Evolutionary conservation across 306 rosid genomes (phyloP).

Genomic region (Cicer pinnatifidum): DNA sequence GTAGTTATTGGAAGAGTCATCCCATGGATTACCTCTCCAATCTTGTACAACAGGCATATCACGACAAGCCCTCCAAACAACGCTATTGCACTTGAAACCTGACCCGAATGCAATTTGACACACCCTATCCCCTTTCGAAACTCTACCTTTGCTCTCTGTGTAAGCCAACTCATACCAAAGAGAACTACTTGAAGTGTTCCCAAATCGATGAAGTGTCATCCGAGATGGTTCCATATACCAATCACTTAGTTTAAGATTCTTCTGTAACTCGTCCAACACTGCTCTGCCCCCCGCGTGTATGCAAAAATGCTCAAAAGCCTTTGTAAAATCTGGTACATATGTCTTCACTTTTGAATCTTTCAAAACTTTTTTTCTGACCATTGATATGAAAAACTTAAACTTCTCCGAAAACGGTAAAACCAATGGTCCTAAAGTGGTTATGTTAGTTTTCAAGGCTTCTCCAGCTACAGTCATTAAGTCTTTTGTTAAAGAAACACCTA

Average conservation of each 20-base stretch:
- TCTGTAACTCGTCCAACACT: slow-evolving; percentile 78
- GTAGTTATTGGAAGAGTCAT: slow-evolving; percentile 57
- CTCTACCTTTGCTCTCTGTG: slow-evolving; percentile 77
- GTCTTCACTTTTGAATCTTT: slow-evolving; percentile 60
- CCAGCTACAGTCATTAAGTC: slow-evolving; percentile 89
- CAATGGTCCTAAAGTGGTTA: slow-evolving; percentile 76
- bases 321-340: slow-evolving; percentile 79
- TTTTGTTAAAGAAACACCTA: slow-evolving; percentile 70
- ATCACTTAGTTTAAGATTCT: slow-evolving; percentile 70
- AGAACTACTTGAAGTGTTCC: slow-evolving; percentile 88
- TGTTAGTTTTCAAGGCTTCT: slow-evolving; percentile 74
- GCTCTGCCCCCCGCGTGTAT: slow-evolving; percentile 91
- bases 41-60: slow-evolving; percentile 43
- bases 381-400: slow-evolving; percentile 58
- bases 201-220: slow-evolving; percentile 85
- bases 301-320: slow-evolving; percentile 87
- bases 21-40: slow-evolving; percentile 74
- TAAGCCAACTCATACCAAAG: slow-evolving; percentile 89
- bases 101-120: slow-evolving; percentile 94
- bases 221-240: slow-evolving; percentile 94
- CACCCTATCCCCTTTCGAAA: slow-evolving; percentile 61
- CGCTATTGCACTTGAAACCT: slow-evolving; percentile 92
- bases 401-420: slow-evolving; percentile 84
- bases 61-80: slow-evolving; percentile 72
- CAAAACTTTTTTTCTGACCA: slow-evolving; percentile 56